Evolutionary conservation across 1,139 yeast genomes (phyloP), one percentile per base, ranked within the genome.

Genomic region (Candida smagusa): DNA sequence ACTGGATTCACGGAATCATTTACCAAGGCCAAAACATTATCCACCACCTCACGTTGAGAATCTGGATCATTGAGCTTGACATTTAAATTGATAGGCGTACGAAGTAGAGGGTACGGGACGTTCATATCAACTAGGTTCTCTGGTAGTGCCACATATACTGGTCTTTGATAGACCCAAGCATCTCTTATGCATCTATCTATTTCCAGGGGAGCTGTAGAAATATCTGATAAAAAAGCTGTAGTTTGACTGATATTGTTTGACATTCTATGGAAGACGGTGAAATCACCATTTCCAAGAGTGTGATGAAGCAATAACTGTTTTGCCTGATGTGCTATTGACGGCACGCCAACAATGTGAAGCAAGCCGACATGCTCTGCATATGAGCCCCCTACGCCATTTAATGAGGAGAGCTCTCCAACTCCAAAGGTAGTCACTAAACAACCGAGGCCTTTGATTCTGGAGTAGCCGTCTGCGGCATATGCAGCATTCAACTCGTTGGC

Each of bases 121-220:
- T 57, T 63, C 53, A 72, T 68, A 56, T 84, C 89, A 41, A 84
- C 84, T 59, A 85, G 72, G 69, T 87, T 86, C 42, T 92, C 84
- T 49, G 95, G 96, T 43, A 86, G 63, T 31, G 87, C 95, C 51
- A 87, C 61, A 65, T 87, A 87, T 21, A 84, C 94, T 23, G 96
- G 95, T 63, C 89, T 79, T 62, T 85, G 94, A 53, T 74, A 66
- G 38, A 79, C 65, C 63, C 75, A 81, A 30, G 94, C 90, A 45
- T 75, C 78, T 59, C 83, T 74, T 56, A 87, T 79, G 52, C 88
- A 79, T 52, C 83, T 73, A 65, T 87, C 95, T 49, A 87, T 78
- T 52, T 77, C 77, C 36, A 65, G 67, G 33, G 90, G 84, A 34
- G 92, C 94, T 32, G 78, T 61, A 44, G 61, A 62, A 48, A 79